Percentiles rank a stretch among this genome's conserved stretches.
These are phyloP conservation scores for Fusarium tupiense DNA, from an alignment of 2,329 filamentous ascomycete species.

Conservation along the genomic window DNA sequence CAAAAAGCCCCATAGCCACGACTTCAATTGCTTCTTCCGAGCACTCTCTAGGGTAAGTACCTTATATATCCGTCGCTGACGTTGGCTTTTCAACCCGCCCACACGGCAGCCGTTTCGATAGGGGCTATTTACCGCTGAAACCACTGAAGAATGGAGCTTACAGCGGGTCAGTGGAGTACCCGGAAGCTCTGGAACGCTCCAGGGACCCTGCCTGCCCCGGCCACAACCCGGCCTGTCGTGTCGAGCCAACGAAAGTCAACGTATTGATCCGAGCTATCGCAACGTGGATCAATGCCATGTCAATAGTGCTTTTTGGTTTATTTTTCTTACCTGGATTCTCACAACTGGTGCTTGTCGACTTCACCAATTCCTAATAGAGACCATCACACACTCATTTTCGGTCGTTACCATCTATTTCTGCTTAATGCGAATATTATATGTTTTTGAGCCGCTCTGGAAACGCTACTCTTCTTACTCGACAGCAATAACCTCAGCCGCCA, in stretches of 20 bases:
- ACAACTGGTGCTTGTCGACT: conserved; percentile 1
- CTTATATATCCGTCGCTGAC: not conserved
- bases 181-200: conserved; percentile 3
- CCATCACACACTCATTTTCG: conserved; percentile 28
- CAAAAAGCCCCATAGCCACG: not conserved
- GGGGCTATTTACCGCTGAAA: conserved; percentile 11
- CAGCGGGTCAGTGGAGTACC: conserved; percentile 1
- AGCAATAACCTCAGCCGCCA: conserved; percentile 18
- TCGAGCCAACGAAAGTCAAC: conserved; percentile 28
- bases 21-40: not conserved
- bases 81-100: not conserved
- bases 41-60: conserved; percentile 9
- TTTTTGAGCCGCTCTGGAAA: conserved; percentile 6
- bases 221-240: conserved; percentile 1
- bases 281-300: conserved; percentile 39
- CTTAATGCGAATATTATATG: conserved; percentile 9
- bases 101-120: conserved; percentile 2
- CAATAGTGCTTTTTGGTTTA: conserved; percentile 17
- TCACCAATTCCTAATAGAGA: conserved; percentile 22
- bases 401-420: not conserved
- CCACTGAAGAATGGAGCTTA: not conserved
- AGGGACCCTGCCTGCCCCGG: conserved; percentile 11
- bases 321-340: conserved; percentile 20
- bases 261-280: conserved; percentile 35
- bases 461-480: conserved; percentile 27